Evolutionary conservation across 176 grass and related monocot species (phyloP).

Genomic region (Elaeis guineensis): DNA sequence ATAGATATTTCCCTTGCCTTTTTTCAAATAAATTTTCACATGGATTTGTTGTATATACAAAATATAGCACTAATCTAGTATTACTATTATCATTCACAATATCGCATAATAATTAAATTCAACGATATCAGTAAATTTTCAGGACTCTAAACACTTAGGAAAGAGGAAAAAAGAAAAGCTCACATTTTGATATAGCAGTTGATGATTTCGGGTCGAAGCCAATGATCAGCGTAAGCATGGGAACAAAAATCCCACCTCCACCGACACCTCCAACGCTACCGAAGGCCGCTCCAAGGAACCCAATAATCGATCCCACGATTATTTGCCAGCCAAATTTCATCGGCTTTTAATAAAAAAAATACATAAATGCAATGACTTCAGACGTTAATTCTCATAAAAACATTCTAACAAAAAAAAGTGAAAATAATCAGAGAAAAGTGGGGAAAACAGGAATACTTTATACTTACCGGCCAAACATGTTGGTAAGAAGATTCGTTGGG

Average conservation of each 20-base stretch:
- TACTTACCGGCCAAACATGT: conserved; percentile 21
- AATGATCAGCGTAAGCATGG: conserved; percentile 26
- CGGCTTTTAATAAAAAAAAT: conserved; percentile 9
- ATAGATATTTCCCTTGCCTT: no score
- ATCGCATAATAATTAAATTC: no score
- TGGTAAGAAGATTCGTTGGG: conserved; percentile 16
- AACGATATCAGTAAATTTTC: no score
- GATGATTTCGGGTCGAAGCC: conserved; percentile 26
- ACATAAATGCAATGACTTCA: neutral
- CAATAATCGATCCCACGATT: conserved; percentile 19
- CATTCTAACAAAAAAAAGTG: neutral
- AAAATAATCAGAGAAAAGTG: neutral
- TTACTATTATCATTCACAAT: no score
- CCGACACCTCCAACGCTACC: conserved; percentile 25
- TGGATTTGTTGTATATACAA: no score
- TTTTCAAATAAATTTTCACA: no score
- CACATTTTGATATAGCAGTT: conserved; percentile 25
- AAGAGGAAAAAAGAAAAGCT: neutral
- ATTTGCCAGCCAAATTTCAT: conserved; percentile 26
- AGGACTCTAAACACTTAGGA: neutral
- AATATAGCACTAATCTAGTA: no score
- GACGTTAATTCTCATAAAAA: neutral
- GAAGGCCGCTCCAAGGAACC: conserved; percentile 20
- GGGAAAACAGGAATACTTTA: neutral
- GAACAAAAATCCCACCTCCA: conserved; percentile 24